These are phyloP conservation scores for Russula olivacea DNA, from an alignment of 768 basidiomycete genomes.

Conservation along the genomic window DNA sequence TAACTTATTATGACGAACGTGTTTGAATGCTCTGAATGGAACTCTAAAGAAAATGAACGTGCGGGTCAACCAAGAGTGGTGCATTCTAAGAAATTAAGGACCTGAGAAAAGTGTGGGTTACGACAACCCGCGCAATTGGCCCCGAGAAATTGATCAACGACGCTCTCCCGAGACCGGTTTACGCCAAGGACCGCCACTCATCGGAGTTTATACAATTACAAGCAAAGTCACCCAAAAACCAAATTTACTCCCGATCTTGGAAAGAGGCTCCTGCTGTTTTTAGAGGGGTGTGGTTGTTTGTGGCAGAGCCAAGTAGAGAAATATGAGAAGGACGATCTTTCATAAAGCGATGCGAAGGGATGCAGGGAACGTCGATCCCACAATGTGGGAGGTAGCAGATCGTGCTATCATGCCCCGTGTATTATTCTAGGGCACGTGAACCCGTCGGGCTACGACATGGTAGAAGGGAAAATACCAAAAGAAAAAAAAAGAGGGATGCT, in stretches of 20 bases:
- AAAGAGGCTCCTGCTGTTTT: background rate
- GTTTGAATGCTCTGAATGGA: background rate
- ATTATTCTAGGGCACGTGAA: background rate
- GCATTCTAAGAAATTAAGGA: background rate
- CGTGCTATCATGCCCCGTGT: background rate
- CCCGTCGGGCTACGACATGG: background rate
- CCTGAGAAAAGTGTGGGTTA: slow-evolving; percentile 5
- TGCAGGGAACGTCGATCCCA: slow-evolving; percentile 10
- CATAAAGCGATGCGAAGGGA: background rate
- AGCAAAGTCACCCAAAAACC: background rate
- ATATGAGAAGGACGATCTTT: background rate
- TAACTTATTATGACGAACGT: background rate
- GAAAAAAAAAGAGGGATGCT: background rate
- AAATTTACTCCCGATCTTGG: background rate
- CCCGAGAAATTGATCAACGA: slow-evolving; percentile 16
- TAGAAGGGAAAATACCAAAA: slow-evolving; percentile 5
- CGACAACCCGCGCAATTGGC: background rate
- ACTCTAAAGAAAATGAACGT: background rate
- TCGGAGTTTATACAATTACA: background rate
- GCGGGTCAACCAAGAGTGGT: background rate
- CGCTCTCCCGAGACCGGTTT: background rate
- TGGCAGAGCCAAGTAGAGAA: background rate
- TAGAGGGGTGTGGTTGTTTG: background rate
- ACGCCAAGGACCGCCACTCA: background rate
- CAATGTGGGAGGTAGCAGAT: background rate